Conservation (phyloP, 2,329 filamentous ascomycete species). For the Cytospora leucostoma region DNA sequence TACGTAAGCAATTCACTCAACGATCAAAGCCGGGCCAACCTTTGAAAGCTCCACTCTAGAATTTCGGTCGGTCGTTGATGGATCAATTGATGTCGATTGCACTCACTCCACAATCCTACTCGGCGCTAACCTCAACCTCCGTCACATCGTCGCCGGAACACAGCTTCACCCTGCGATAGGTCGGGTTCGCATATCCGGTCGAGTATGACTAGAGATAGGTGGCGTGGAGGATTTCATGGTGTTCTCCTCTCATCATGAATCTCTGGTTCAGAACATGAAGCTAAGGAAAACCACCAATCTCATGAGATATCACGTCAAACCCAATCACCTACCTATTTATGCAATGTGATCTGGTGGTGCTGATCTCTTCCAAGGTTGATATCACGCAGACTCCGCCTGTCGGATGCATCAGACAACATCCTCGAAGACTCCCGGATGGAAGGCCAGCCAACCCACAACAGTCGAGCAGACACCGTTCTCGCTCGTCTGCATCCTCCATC, state of each 20-base stretch:
- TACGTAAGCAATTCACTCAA: background rate
- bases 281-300: constrained; percentile 14
- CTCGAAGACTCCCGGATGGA: background rate
- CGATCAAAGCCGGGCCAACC: background rate
- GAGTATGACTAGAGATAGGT: background rate
- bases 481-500: background rate
- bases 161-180: background rate
- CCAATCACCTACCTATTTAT: constrained; percentile 6
- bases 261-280: constrained; percentile 14
- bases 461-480: background rate
- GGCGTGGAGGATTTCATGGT: background rate
- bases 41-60: too few species aligned
- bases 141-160: background rate
- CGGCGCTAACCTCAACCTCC: background rate
- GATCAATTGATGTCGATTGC: background rate
- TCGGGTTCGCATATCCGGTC: background rate
- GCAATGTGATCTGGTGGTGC: constrained; percentile 4
- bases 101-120: background rate
- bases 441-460: background rate
- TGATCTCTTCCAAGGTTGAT: background rate
- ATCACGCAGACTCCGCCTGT: background rate
- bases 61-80: background rate
- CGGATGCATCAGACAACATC: too few species aligned
- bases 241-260: background rate
- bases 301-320: constrained; percentile 7